A percentile compares a stretch with the other conserved stretches of the same genome.
Evolutionary conservation across 75 land plant species (phyloP).

Genomic region (Selaginella moellendorffii): DNA sequence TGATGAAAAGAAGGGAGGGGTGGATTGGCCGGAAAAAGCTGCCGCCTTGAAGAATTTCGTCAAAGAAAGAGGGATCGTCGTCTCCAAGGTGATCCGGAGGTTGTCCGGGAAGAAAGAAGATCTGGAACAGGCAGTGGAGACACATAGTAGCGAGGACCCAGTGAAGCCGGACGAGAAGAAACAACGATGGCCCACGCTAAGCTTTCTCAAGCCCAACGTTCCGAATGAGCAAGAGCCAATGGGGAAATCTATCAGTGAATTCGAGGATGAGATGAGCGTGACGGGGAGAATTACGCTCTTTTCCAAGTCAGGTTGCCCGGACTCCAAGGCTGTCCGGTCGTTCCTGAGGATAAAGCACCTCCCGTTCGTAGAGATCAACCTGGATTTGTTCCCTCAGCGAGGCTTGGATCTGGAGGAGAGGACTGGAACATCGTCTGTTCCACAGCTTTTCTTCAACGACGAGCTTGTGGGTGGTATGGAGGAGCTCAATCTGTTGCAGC

Average conservation of each 20-base stretch:
- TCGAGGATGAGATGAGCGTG: conserved; percentile 13
- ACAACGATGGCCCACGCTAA: conserved; percentile 44
- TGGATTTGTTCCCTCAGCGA: conserved; percentile 59
- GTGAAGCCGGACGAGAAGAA: conserved; percentile 10
- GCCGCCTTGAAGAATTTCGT: conserved; percentile 49
- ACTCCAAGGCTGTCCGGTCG: conserved; percentile 32
- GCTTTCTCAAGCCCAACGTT: conserved; percentile 26
- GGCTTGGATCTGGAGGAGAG: conserved; percentile 54
- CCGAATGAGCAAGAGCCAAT: conserved; percentile 20
- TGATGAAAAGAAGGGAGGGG: conserved; percentile 1
- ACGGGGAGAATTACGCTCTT: conserved; percentile 59
- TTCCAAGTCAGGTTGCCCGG: conserved; percentile 50
- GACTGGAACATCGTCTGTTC: conserved; percentile 47
- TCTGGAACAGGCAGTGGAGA: background rate
- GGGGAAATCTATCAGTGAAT: conserved; percentile 11
- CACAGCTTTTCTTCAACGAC: conserved; percentile 54
- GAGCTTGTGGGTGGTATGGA: conserved; percentile 42
- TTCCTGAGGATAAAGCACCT: conserved; percentile 36
- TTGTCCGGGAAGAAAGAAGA: conserved; percentile 45
- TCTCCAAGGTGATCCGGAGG: conserved; percentile 38
- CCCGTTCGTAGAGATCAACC: conserved; percentile 52
- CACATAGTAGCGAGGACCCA: conserved; percentile 1
- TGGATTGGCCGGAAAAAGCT: conserved; percentile 62
- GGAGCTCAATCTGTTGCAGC: conserved; percentile 41
- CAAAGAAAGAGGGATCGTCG: conserved; percentile 37